Evolutionary conservation across 2,329 filamentous ascomycete species (phyloP).

Genomic region (Bipolaris bicolor): DNA sequence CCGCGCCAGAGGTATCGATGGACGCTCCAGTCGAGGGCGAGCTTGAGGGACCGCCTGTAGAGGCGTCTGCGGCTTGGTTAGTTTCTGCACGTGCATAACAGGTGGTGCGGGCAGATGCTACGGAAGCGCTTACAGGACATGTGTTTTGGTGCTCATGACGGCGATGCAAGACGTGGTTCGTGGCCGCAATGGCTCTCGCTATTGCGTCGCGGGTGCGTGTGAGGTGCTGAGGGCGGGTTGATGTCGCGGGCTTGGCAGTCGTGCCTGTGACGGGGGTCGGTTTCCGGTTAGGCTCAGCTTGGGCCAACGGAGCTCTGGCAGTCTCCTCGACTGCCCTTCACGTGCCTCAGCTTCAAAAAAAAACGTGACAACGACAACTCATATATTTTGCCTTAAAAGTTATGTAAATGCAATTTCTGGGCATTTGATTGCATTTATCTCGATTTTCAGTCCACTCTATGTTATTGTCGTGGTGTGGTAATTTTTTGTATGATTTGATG

Average conservation of each 20-base stretch:
- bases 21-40: conserved; percentile 93
- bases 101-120: conserved; percentile 11
- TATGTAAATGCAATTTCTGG: no score
- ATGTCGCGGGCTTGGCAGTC: conserved; percentile 36
- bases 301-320: no score
- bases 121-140: conserved; percentile 42
- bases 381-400: no score
- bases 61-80: conserved; percentile 63
- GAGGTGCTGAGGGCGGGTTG: conserved; percentile 27
- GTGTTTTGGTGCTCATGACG: conserved; percentile 51
- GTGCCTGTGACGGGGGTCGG: conserved; percentile 32
- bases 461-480: no score
- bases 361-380: conserved; percentile 4
- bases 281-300: conserved; percentile 24
- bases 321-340: neutral
- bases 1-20: conserved; percentile 93
- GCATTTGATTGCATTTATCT: no score
- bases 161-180: conserved; percentile 18
- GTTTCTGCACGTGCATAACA: conserved; percentile 21
- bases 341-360: conserved; percentile 19
- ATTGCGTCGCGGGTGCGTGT: conserved; percentile 18
- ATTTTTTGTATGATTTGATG: no score
- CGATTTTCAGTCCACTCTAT: no score
- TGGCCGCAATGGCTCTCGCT: conserved; percentile 42
- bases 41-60: conserved; percentile 91